Evolutionary conservation across 2,329 filamentous ascomycete species (phyloP).

Genomic region (Pseudonectria foliicola): DNA sequence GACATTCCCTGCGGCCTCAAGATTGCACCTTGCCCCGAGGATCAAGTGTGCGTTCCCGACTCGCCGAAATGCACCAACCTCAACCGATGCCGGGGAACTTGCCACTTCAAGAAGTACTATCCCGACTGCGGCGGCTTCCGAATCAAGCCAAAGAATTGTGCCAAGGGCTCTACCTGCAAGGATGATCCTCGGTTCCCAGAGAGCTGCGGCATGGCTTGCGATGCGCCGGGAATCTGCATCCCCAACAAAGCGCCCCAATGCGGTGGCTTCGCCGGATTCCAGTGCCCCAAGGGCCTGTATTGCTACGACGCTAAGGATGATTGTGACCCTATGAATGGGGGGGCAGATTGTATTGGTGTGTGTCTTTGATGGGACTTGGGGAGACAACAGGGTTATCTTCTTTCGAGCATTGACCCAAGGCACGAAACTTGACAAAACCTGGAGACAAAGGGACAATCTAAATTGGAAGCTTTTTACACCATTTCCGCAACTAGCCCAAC

Average conservation of each 20-base stretch:
- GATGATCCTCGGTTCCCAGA: slow-evolving; percentile 26
- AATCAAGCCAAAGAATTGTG: slow-evolving; percentile 18
- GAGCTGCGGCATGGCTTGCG: slow-evolving; percentile 29
- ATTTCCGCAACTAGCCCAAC: too few species aligned
- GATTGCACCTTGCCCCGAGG: slow-evolving; percentile 21
- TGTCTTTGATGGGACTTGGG: slow-evolving; percentile 24
- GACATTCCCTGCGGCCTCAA: slow-evolving; percentile 22
- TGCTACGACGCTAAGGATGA: slow-evolving; percentile 25
- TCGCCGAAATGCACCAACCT: slow-evolving; percentile 16
- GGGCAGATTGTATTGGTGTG: slow-evolving; percentile 25
- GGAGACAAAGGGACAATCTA: too few species aligned
- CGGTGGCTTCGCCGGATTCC: slow-evolving; percentile 17
- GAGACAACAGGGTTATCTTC: too few species aligned
- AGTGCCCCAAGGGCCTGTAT: slow-evolving; percentile 20
- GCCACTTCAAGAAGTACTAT: slow-evolving; percentile 25
- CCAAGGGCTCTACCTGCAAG: slow-evolving; percentile 18
- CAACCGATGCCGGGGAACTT: slow-evolving; percentile 23
- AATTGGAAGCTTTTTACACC: too few species aligned
- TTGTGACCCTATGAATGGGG: slow-evolving; percentile 22
- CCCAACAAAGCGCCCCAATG: slow-evolving; percentile 15
- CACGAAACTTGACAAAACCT: too few species aligned
- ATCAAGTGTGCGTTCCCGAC: slow-evolving; percentile 20
- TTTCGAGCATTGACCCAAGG: too few species aligned
- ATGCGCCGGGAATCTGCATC: slow-evolving; percentile 27
- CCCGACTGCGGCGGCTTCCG: slow-evolving; percentile 25